A percentile compares a stretch with the other conserved stretches of the same genome.
These are phyloP conservation scores for Cytospora leucostoma DNA, from an alignment of 2,329 filamentous ascomycete genomes.

Conservation along the genomic window DNA sequence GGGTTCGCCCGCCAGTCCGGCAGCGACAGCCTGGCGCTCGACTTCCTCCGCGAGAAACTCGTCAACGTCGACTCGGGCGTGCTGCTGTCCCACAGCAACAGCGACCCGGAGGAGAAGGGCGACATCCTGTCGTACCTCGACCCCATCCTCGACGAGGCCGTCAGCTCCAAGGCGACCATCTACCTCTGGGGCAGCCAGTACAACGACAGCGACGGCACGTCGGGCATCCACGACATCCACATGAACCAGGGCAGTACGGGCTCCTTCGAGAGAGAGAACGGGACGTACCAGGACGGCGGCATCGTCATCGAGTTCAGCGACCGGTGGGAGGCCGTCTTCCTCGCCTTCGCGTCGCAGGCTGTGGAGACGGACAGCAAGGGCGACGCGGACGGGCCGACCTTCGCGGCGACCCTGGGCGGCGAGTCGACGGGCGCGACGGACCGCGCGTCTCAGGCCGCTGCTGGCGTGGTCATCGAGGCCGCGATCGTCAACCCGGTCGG, in stretches of 20 bases:
- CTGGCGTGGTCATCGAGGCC: constrained; percentile 29
- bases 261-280: constrained; percentile 35
- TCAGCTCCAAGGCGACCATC: constrained; percentile 38
- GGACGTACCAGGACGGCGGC: constrained; percentile 40
- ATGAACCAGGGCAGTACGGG: constrained; percentile 36
- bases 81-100: constrained; percentile 25
- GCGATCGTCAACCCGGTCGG: constrained; percentile 31
- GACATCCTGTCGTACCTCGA: constrained; percentile 39
- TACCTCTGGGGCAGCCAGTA: constrained; percentile 43
- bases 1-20: constrained; percentile 28
- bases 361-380: constrained; percentile 38
- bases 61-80: constrained; percentile 31
- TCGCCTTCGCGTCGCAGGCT: constrained; percentile 42
- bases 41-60: constrained; percentile 29
- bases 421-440: constrained; percentile 9
- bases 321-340: constrained; percentile 42
- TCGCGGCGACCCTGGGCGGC: constrained; percentile 27
- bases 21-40: constrained; percentile 28
- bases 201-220: constrained; percentile 36
- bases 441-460: constrained; percentile 3
- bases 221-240: constrained; percentile 46
- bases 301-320: constrained; percentile 39
- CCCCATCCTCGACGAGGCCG: constrained; percentile 39
- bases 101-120: constrained; percentile 24
- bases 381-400: constrained; percentile 29